Conservation (phyloP, 1,139 yeast species). For the Spathaspora sp. region DNA sequence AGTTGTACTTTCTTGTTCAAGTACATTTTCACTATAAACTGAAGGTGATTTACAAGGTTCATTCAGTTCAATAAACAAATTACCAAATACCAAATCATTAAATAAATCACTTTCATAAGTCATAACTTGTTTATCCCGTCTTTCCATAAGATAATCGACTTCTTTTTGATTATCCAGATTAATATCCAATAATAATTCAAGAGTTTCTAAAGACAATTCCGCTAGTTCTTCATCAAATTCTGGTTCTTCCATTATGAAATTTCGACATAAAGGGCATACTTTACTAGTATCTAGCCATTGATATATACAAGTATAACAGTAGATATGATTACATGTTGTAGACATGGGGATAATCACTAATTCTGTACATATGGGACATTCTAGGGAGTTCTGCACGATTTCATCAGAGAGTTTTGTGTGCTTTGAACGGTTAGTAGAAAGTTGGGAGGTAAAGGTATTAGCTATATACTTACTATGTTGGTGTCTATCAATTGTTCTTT, state of each 20-base stretch:
- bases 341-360: constrained; percentile 43
- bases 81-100: constrained; percentile 43
- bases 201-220: constrained; percentile 23
- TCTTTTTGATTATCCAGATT: not conserved
- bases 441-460: not conserved
- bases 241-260: constrained; percentile 39
- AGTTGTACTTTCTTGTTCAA: not conserved
- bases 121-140: constrained; percentile 21
- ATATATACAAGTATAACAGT: constrained; percentile 46
- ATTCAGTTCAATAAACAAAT: constrained; percentile 31
- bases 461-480: not conserved
- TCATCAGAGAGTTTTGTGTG: constrained; percentile 17
- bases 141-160: not conserved
- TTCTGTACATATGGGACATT: constrained; percentile 43
- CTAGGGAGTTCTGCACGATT: constrained; percentile 17
- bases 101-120: constrained; percentile 41
- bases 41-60: not conserved
- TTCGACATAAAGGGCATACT: constrained; percentile 56
- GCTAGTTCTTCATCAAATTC: constrained; percentile 41
- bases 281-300: constrained; percentile 48
- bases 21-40: not conserved
- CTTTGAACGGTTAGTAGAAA: not conserved
- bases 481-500: not conserved
- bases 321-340: constrained; percentile 41
- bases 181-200: constrained; percentile 1